phyloP scores from a whole-genome alignment of 495 filamentous ascomycete genomes.

The Letharia lupina region DNA sequence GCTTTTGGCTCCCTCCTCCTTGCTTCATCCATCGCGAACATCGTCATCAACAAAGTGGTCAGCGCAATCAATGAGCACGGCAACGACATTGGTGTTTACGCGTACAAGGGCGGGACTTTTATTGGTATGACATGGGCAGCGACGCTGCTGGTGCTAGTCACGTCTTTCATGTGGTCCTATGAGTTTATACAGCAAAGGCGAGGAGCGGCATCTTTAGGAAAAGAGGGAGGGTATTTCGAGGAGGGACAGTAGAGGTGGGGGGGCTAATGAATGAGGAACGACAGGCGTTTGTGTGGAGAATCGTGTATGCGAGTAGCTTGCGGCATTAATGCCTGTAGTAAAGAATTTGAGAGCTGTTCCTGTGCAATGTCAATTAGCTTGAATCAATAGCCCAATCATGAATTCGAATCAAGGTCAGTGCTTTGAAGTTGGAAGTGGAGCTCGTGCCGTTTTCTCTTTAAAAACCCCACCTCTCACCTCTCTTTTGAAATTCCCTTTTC shows the following conservation, averaged over 20 bases:
- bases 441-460: background rate
- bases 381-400: background rate
- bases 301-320: background rate
- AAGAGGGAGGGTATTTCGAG: background rate
- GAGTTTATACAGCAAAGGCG: conserved; percentile 21
- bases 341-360: background rate
- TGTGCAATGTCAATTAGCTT: background rate
- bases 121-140: conserved; percentile 54
- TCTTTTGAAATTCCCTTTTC: background rate
- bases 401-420: background rate
- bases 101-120: conserved; percentile 47
- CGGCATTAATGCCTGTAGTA: background rate
- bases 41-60: conserved; percentile 48
- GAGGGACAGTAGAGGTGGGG: background rate
- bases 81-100: conserved; percentile 44
- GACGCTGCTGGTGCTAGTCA: conserved; percentile 42
- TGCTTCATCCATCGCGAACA: conserved; percentile 57
- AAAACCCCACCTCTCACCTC: background rate
- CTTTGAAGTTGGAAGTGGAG: background rate
- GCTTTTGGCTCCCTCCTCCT: conserved; percentile 44
- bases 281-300: background rate
- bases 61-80: conserved; percentile 52
- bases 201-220: conserved; percentile 5
- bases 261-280: background rate
- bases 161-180: conserved; percentile 32